Base-by-base conservation (phyloP, 2,329 filamentous ascomycete species). In the Fusarium caatingaense region DNA sequence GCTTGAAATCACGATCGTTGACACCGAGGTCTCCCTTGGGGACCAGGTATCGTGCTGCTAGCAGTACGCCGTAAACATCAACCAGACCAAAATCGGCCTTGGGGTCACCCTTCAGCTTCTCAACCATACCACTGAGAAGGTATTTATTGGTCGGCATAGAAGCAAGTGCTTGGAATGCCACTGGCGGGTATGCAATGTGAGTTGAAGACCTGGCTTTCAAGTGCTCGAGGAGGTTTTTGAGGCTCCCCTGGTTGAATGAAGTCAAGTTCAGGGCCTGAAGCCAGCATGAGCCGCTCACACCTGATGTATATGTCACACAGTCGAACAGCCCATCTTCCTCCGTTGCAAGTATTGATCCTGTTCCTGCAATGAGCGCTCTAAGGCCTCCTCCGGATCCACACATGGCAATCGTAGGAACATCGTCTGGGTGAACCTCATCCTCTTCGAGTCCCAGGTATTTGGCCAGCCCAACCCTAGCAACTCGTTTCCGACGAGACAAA, bases 281-380 rank as follows among this genome's bases (percentile, higher is more conserved):
- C 96, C 96, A 99, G 79, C 96, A 98, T 69, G 93, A 97, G 0
- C 96, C 96, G 77, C 94, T 98, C 50, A 99, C 96, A 2, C 96
- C 96, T 8, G 95, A 93, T 1, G 94, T 97, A 76, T 99, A 99
- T 3, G 94, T 98, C 13, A 93, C 87, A 77, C 96, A 98, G 80
- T 98, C 94, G 78, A 97, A 97, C 0, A 99, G 83, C 0, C 96
- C 96, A 60, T 92, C 92, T 77, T 98, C 92, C 64, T 93, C 89
- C 1, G 93, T 87, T 5, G 94, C 94, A 12, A 96, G 84, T 66
- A 97, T 91, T 0, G 94, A 98, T 1, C 95, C 94, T 0, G 94
- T 91, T 6, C 95, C 94, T 3, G 96, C 94, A 20, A 98, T 93
- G 40, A 99, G 86, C 2, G 96, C 96, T 53, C 96, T 87, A 48